These are phyloP conservation scores for Intubia oerlemansii DNA, from an alignment of 2,329 filamentous ascomycete genomes.

Conservation along the genomic window DNA sequence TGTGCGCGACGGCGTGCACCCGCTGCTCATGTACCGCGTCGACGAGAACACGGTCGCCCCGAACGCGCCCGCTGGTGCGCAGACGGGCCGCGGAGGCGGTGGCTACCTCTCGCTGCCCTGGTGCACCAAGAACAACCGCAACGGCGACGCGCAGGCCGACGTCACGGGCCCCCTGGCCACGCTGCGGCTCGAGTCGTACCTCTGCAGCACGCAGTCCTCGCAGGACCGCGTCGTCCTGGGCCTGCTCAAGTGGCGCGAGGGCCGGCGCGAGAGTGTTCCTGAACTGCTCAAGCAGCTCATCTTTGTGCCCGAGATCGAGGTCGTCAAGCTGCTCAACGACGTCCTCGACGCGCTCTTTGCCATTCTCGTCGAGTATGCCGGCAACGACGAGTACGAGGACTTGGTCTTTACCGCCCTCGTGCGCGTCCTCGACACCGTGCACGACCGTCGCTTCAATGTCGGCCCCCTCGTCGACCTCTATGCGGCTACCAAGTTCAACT, in stretches of 20 bases:
- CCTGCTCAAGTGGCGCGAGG: conserved; percentile 69
- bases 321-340: conserved; percentile 79
- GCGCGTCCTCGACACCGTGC: conserved; percentile 75
- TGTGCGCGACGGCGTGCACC: conserved; percentile 64
- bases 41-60: conserved; percentile 70
- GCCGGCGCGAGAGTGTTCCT: conserved; percentile 48
- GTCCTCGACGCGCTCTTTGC: conserved; percentile 84
- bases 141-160: conserved; percentile 47
- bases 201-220: conserved; percentile 88
- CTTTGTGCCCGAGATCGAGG: conserved; percentile 92
- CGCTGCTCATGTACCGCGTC: conserved; percentile 67
- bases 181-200: conserved; percentile 60
- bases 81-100: conserved; percentile 54
- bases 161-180: conserved; percentile 61
- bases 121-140: conserved; percentile 44
- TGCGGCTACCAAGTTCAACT: conserved; percentile 73
- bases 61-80: conserved; percentile 20
- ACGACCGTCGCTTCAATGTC: conserved; percentile 84
- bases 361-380: conserved; percentile 76
- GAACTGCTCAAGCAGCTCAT: conserved; percentile 61
- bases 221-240: conserved; percentile 76
- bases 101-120: conserved; percentile 77
- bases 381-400: conserved; percentile 81
- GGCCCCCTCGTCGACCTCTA: conserved; percentile 83
- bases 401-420: conserved; percentile 80